Evolutionary conservation across 108 stramenopile genomes (phyloP), one percentile per base, ranked within the genome.

Genomic region (Pseudonitzschia delicatissima): DNA sequence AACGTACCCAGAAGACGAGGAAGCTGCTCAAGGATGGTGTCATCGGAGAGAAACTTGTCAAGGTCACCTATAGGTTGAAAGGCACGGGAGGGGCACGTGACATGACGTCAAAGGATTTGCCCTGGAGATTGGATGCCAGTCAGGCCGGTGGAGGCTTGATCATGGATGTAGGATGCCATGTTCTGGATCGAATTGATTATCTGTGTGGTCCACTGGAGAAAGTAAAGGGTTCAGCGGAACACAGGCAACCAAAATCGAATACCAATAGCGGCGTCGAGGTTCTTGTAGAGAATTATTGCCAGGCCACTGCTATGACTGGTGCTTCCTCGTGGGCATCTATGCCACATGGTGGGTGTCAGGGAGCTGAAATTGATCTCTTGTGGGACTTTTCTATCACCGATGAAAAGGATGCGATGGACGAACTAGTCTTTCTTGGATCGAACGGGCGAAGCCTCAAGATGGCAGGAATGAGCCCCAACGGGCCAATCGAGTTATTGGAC

Each of bases 141-240:
- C 67, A 78, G 48, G 62, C 76, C 13, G 85, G 85, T 21, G 85
- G 85, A 36, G 85, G 85, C 7, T 47, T 82, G 37, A 74, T 86
- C 29, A 86, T 80, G 81, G 85, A 86, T 64, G 79, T 86, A 57
- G 85, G 85, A 42, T 86, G 85, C 60, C 85, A 86, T 62, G 51
- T 86, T 11, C 39, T 86, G 12, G 79, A 82, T 72, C 73, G 81
- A 8, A 80, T 86, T 32, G 85, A 86, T 64, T 82, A 77, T 48
- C 61, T 86, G 21, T 82, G 73, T 75, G 85, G 85, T 48, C 85
- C 85, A 11, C 36, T 86, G 44, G 34, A 55, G 12, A 18, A 78
- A 63, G 73, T 82, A 5, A 44, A 69, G 28, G 77, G 79, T 37
- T 18, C 33, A 7, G 85, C 77, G 27, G 37, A 67, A 53, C 69